Evolutionary conservation across 352 stramenopile species (phyloP).

Genomic region (Globisporangium cylindrosporum): DNA sequence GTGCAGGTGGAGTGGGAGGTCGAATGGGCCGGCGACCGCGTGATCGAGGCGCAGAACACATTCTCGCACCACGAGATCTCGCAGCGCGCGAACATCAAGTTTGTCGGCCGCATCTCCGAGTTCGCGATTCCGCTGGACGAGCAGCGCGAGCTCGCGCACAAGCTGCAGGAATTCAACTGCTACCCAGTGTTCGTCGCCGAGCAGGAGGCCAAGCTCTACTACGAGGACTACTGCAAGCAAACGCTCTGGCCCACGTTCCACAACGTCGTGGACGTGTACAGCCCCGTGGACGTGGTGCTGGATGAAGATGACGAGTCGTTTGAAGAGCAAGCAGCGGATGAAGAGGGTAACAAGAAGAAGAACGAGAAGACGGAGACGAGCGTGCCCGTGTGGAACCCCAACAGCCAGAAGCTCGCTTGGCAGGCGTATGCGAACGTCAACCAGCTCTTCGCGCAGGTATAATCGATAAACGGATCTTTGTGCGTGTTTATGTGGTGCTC

Average conservation of each 20-base stretch:
- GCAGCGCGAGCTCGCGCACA: constrained; percentile 40
- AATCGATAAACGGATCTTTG: constrained; percentile 24
- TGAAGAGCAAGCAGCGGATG: neutral
- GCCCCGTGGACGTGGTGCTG: constrained; percentile 62
- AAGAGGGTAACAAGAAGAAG: constrained; percentile 6
- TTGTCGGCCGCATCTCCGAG: constrained; percentile 64
- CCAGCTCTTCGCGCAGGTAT: constrained; percentile 83
- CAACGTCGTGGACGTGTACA: constrained; percentile 93
- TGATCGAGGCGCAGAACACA: constrained; percentile 73
- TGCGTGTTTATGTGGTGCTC: neutral
- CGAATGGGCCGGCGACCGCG: constrained; percentile 69
- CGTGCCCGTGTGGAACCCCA: constrained; percentile 61
- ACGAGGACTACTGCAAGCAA: constrained; percentile 96
- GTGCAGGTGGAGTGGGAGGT: constrained; percentile 35
- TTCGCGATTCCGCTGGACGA: constrained; percentile 47
- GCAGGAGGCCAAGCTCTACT: constrained; percentile 65
- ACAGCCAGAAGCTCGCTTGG: constrained; percentile 79
- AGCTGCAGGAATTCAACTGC: constrained; percentile 60
- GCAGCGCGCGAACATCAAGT: constrained; percentile 62
- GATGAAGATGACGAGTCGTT: constrained; percentile 27
- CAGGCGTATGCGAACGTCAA: constrained; percentile 95
- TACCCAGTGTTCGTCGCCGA: constrained; percentile 57
- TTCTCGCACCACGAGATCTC: constrained; percentile 75
- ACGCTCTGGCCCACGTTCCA: constrained; percentile 97
- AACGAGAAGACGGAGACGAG: constrained; percentile 9